These are phyloP conservation scores for Solanum chilense DNA, from an alignment of 257 asterid species.

Conservation along the genomic window DNA sequence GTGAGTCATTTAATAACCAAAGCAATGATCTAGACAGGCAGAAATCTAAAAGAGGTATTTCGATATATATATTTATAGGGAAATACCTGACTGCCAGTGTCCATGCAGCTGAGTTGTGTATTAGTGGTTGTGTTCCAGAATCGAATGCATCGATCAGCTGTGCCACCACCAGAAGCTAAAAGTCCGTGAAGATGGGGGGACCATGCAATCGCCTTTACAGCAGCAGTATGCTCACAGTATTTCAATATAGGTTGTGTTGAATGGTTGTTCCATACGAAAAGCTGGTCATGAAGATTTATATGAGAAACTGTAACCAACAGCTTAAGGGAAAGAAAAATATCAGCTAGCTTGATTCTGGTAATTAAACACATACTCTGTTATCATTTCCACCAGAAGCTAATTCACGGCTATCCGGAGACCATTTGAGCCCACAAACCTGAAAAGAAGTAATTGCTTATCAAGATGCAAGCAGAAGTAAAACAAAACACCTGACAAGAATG, in stretches of 20 bases:
- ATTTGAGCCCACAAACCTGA: constrained; percentile 97
- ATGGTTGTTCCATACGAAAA: constrained; percentile 85
- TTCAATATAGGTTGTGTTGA: constrained; percentile 77
- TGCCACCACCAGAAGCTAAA: constrained; percentile 98
- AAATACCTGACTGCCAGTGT: constrained; percentile 94
- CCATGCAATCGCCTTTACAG: constrained; percentile 99
- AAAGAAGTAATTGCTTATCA: not conserved
- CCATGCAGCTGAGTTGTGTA: constrained; percentile 71
- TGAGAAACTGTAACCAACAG: not conserved
- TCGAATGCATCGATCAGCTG: constrained; percentile 94
- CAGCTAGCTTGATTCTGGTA: not conserved
- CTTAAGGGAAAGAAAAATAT: not conserved
- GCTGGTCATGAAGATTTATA: constrained; percentile 27
- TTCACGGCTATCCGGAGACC: constrained; percentile 92
- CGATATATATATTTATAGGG: too few relatives aligned
- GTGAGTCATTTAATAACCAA: not conserved
- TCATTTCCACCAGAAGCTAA: constrained; percentile 98
- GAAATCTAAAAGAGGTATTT: not conserved
- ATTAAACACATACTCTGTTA: constrained; percentile 49
- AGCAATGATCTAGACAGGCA: not conserved
- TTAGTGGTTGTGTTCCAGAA: constrained; percentile 92
- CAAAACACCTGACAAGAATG: not conserved
- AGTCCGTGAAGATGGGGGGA: constrained; percentile 95
- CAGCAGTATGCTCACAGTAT: constrained; percentile 91
- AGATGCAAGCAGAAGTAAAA: not conserved